phyloP scores from a whole-genome alignment of 768 basidiomycete species.

The Floccularia luteovirens region DNA sequence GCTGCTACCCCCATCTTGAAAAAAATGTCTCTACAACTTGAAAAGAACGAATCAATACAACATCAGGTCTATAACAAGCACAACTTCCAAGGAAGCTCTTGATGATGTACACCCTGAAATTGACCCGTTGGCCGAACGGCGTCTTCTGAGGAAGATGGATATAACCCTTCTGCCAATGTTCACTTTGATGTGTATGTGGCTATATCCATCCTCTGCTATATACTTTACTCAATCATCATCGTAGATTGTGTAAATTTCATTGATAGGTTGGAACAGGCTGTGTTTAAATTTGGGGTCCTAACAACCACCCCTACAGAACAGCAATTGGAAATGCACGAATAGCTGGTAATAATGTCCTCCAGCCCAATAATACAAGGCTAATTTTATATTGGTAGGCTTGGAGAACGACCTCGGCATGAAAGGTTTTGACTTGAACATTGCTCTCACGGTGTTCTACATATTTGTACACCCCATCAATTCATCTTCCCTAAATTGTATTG shows the following conservation, averaged over 20 bases:
- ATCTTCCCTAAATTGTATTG: neutral
- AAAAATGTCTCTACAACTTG: too few species aligned
- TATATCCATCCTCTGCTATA: neutral
- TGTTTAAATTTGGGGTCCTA: neutral
- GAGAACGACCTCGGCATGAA: constrained; percentile 33
- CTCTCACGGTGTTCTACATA: constrained; percentile 32
- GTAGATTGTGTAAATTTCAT: constrained; percentile 30
- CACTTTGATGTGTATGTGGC: constrained; percentile 27
- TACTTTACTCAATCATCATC: neutral
- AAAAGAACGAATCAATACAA: too few species aligned
- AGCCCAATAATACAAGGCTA: neutral
- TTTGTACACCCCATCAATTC: constrained; percentile 15
- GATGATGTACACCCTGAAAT: constrained; percentile 11
- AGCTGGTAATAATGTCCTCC: constrained; percentile 13
- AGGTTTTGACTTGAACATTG: constrained; percentile 32
- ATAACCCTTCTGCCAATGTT: constrained; percentile 26
- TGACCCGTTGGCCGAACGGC: constrained; percentile 23
- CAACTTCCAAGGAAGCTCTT: neutral
- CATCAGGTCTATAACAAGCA: too few species aligned
- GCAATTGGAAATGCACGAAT: constrained; percentile 21
- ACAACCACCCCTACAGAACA: neutral
- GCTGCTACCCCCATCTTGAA: too few species aligned
- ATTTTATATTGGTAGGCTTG: constrained; percentile 14
- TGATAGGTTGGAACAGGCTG: constrained; percentile 16
- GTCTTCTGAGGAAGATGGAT: constrained; percentile 27